phyloP scores from a whole-genome alignment of 371 early-diverging fungal species.

The Mucor saturninus region DNA sequence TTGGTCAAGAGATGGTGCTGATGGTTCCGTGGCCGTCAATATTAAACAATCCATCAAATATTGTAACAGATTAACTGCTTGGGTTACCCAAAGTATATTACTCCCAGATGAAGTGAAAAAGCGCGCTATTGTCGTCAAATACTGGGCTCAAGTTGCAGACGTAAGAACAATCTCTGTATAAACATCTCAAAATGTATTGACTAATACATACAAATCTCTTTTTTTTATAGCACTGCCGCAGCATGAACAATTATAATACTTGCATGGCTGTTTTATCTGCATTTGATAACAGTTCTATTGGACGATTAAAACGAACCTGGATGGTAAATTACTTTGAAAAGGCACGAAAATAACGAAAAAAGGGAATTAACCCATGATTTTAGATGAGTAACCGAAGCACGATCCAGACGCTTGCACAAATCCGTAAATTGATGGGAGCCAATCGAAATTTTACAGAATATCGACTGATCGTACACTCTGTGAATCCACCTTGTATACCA shows the following conservation, averaged over 20 bases:
- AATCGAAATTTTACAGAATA: constrained; percentile 87
- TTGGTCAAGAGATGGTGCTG: constrained; percentile 77
- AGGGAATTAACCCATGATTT: neutral
- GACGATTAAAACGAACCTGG: constrained; percentile 88
- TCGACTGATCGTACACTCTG: constrained; percentile 81
- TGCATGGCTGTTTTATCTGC: constrained; percentile 88
- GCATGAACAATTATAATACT: constrained; percentile 88
- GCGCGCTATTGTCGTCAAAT: constrained; percentile 74
- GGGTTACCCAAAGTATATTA: constrained; percentile 82
- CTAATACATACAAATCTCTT: neutral
- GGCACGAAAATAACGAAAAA: neutral
- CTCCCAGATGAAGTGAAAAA: constrained; percentile 75
- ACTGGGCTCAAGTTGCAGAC: constrained; percentile 84
- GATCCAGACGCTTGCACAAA: constrained; percentile 49
- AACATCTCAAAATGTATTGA: neutral
- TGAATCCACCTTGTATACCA: constrained; percentile 91
- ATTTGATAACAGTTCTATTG: constrained; percentile 84
- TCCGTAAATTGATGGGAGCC: constrained; percentile 74
- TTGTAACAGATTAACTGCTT: constrained; percentile 69
- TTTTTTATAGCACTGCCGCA: constrained; percentile 56
- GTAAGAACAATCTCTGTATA: constrained; percentile 37
- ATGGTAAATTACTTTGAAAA: constrained; percentile 39
- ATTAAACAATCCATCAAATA: constrained; percentile 77
- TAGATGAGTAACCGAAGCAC: constrained; percentile 46
- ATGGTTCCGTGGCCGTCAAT: constrained; percentile 60